Evolutionary conservation across 2,329 filamentous ascomycete species (phyloP).

Genomic region (Diaporthe vexans): DNA sequence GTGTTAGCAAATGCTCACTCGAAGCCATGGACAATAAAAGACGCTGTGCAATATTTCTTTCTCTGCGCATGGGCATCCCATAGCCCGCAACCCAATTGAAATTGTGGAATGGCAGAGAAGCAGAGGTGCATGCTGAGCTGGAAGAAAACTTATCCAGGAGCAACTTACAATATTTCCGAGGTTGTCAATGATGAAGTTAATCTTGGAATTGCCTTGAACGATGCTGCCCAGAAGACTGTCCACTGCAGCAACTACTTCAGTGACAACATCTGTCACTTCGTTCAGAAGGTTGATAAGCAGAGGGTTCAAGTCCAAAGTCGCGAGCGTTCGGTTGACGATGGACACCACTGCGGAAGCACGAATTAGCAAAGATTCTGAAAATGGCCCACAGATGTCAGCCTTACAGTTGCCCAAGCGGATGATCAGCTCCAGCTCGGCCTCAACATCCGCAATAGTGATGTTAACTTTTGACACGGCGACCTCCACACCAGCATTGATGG

Average conservation of each 20-base stretch:
- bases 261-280: constrained; percentile 65
- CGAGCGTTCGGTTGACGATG: constrained; percentile 72
- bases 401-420: constrained; percentile 67
- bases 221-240: constrained; percentile 72
- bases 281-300: constrained; percentile 70
- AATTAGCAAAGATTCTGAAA: background rate
- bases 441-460: constrained; percentile 72
- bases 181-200: constrained; percentile 72
- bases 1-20: background rate
- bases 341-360: constrained; percentile 59
- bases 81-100: background rate
- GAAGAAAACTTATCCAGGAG: background rate
- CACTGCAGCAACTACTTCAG: constrained; percentile 68
- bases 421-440: constrained; percentile 70
- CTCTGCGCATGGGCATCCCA: background rate
- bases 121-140: background rate
- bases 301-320: constrained; percentile 72
- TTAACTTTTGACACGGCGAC: constrained; percentile 66
- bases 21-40: background rate
- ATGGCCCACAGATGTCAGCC: background rate
- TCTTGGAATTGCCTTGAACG: constrained; percentile 66
- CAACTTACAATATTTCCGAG: constrained; percentile 67
- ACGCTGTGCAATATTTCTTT: background rate
- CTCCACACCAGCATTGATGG: constrained; percentile 67
- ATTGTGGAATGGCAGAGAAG: too few species aligned